Evolutionary conservation across 306 rosid genomes (phyloP).

Genomic region (Elaeagnus macrophylla): DNA sequence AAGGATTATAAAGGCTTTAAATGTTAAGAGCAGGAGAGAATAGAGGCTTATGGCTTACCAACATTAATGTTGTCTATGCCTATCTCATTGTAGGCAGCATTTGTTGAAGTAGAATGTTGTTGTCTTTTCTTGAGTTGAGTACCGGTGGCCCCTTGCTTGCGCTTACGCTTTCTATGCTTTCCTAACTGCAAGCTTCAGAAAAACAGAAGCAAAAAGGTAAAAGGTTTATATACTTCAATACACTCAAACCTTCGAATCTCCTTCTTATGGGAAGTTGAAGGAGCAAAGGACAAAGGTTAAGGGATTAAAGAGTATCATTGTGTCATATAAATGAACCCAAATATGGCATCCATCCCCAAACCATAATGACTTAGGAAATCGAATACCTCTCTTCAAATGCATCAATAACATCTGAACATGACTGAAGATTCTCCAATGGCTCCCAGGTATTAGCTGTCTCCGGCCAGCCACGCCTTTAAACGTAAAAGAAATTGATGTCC

Average conservation of each 20-base stretch:
- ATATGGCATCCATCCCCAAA: not conserved
- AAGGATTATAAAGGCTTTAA: slow-evolving; percentile 17
- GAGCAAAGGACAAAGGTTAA: not conserved
- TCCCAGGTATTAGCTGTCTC: slow-evolving; percentile 96
- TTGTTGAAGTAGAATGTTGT: slow-evolving; percentile 45
- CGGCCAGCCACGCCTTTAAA: slow-evolving; percentile 83
- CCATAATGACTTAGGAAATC: not conserved
- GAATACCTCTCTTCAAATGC: slow-evolving; percentile 72
- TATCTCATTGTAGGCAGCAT: slow-evolving; percentile 38
- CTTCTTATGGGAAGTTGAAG: not conserved
- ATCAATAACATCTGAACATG: slow-evolving; percentile 72
- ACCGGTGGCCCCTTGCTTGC: slow-evolving; percentile 42
- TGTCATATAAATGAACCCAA: not conserved
- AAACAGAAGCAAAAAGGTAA: not conserved
- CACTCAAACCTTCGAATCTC: not conserved
- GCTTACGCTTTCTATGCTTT: slow-evolving; percentile 51
- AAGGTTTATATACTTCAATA: slow-evolving; percentile 10
- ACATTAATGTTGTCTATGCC: slow-evolving; percentile 27
- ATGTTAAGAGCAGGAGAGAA: slow-evolving; percentile 34
- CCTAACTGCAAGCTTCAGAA: slow-evolving; percentile 46
- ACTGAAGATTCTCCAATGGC: slow-evolving; percentile 77
- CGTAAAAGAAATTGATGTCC: slow-evolving; percentile 13
- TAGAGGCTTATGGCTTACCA: slow-evolving; percentile 29
- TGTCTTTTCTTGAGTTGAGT: slow-evolving; percentile 58
- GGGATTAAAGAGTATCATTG: not conserved